phyloP scores from a whole-genome alignment of 306 rosid genomes.

The Lagenaria siceraria region DNA sequence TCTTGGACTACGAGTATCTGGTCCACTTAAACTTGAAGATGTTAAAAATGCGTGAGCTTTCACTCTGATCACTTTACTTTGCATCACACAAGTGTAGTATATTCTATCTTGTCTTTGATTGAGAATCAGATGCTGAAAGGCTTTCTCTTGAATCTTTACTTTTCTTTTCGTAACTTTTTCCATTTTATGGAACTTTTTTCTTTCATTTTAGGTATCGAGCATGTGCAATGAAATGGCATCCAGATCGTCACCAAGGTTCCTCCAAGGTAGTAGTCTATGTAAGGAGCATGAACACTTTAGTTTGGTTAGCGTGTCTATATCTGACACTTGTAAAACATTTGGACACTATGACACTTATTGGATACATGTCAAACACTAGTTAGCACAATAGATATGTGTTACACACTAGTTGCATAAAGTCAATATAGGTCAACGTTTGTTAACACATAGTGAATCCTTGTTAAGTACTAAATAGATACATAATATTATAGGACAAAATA shows the following conservation, averaged over 20 bases:
- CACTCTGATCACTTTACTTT: not conserved
- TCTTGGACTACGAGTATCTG: constrained; percentile 65
- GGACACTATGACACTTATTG: no score
- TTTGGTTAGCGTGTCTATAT: no score
- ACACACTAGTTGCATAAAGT: no score
- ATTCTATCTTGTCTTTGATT: not conserved
- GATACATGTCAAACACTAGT: no score
- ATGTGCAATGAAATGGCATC: constrained; percentile 91
- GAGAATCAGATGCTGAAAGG: not conserved
- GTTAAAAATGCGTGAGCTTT: constrained; percentile 76
- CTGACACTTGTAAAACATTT: no score
- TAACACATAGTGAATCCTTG: no score
- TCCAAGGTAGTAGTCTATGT: constrained; percentile 38
- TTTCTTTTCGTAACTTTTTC: not conserved
- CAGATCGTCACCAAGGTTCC: constrained; percentile 85
- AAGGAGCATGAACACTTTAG: no score
- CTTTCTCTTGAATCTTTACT: not conserved
- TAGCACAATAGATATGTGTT: no score
- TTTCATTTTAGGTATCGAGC: constrained; percentile 42
- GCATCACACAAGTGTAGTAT: not conserved
- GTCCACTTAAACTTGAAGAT: constrained; percentile 67
- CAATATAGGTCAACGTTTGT: no score
- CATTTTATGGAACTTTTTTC: not conserved
- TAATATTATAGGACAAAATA: no score
- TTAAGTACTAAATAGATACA: no score